Base-by-base conservation (phyloP, 2,329 filamentous ascomycete species). In the Paracoccidioides brasiliensis region DNA sequence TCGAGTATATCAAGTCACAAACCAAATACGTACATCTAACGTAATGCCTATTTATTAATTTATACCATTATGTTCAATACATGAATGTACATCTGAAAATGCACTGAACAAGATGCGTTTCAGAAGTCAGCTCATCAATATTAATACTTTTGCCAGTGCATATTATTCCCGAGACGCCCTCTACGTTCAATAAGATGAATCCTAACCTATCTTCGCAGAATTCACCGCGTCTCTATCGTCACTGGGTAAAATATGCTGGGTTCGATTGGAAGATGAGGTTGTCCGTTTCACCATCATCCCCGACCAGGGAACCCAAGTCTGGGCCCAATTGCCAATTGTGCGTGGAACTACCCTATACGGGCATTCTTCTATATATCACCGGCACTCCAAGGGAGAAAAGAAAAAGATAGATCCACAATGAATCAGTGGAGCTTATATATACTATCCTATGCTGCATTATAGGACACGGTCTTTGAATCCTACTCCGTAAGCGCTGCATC, bases 271-370 rank as follows among this genome's bases (percentile, higher is more conserved):
- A 72, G 82, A 94, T 72, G 84, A 90, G 57, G 84, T 85, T 55
- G 84, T 91, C 56, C 90, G 90, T 63, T 95, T 98, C 74, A 97
- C 93, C 58, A 88, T 97, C 65, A 91, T 97, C 59, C 90, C 93
- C 0, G 90, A 96, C 68, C 85, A 88, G 65, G 91, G 93, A 58
- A 94, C 89, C 7, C 91, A 97, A 77, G 91, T 97, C 55, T 98
- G 93, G 93, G 88, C 90, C 78, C 90, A 78, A 67, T 84, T 82
- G 46, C 59, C 63, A 44, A 62, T 66, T 52, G 71, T 73, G 67
- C 50, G 71, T 64, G 45, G 32, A 48, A 5, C 30, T 32, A 22
- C 48, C 5, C 37, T 14, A 3, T 12, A 32, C 3, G 62, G 10
- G 28, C 40, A 12, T 35, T 46, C 10, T 10, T 22, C 6, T 35